A percentile compares a stretch with the other conserved stretches of the same genome.
These are phyloP conservation scores for Selaginella tamariscina DNA, from an alignment of 75 land plant species.

Conservation along the genomic window DNA sequence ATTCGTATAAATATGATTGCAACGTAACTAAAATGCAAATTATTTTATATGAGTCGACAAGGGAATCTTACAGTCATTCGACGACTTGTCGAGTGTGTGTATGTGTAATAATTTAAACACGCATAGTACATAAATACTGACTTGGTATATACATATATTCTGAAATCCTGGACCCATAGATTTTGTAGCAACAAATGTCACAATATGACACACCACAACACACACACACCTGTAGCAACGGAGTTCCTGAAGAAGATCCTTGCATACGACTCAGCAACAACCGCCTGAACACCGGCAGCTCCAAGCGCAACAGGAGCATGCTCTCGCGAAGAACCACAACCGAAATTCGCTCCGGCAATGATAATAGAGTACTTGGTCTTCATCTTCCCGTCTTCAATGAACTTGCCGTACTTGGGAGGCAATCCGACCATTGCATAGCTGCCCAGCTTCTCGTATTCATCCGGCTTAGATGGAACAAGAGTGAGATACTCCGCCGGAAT, in stretches of 20 bases:
- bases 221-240: neutral
- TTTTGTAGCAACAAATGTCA: too few species aligned
- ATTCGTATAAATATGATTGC: too few species aligned
- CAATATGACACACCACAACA: too few species aligned
- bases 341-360: slow-evolving; percentile 3
- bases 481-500: slow-evolving; percentile 14
- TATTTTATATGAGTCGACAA: too few species aligned
- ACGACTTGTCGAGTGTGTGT: too few species aligned
- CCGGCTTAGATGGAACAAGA: neutral
- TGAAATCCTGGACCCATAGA: too few species aligned
- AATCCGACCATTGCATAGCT: slow-evolving; percentile 9
- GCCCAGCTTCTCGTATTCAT: slow-evolving; percentile 10
- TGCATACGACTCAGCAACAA: slow-evolving; percentile 5
- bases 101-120: too few species aligned
- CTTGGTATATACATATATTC: too few species aligned
- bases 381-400: slow-evolving; percentile 2
- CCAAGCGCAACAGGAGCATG: slow-evolving; percentile 7
- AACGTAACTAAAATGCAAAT: too few species aligned
- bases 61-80: too few species aligned
- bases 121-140: too few species aligned
- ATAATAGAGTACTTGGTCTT: neutral
- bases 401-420: neutral
- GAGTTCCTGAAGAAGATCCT: slow-evolving; percentile 7
- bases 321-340: slow-evolving; percentile 5
- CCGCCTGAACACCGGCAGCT: neutral